phyloP scores from a whole-genome alignment of 768 basidiomycete genomes.

The Termitomyces sp. region DNA sequence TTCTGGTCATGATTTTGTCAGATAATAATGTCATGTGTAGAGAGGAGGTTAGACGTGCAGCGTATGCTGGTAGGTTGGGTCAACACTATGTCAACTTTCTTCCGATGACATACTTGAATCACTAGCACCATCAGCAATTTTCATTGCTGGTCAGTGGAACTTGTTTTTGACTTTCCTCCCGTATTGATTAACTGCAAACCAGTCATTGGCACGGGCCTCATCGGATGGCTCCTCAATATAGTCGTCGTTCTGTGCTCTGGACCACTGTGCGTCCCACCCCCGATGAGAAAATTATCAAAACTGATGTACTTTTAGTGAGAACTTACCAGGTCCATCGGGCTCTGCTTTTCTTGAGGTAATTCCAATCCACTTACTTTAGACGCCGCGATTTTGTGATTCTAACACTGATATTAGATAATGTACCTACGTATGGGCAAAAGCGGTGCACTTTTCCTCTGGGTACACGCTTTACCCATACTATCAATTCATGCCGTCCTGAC shows the following conservation, averaged over 20 bases:
- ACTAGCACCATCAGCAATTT: slow-evolving; percentile 24
- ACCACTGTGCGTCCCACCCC: slow-evolving; percentile 44
- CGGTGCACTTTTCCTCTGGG: slow-evolving; percentile 78
- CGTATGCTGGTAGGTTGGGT: slow-evolving; percentile 54
- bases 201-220: slow-evolving; percentile 71
- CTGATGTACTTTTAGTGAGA: slow-evolving; percentile 32
- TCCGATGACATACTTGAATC: not conserved
- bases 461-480: slow-evolving; percentile 17
- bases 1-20: not conserved
- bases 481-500: not conserved
- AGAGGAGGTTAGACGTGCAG: slow-evolving; percentile 77
- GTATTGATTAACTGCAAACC: not conserved
- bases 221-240: slow-evolving; percentile 87
- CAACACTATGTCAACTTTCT: not conserved
- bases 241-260: slow-evolving; percentile 83
- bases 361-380: not conserved
- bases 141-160: slow-evolving; percentile 17
- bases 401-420: slow-evolving; percentile 53
- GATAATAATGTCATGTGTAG: slow-evolving; percentile 25
- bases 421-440: slow-evolving; percentile 67
- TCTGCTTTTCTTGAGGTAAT: slow-evolving; percentile 66
- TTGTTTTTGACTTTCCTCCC: too few relatives aligned
- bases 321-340: slow-evolving; percentile 65
- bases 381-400: not conserved
- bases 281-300: not conserved